Base-by-base conservation (phyloP, 352 stramenopile genomes). In the Elongisporangium prolatum region DNA sequence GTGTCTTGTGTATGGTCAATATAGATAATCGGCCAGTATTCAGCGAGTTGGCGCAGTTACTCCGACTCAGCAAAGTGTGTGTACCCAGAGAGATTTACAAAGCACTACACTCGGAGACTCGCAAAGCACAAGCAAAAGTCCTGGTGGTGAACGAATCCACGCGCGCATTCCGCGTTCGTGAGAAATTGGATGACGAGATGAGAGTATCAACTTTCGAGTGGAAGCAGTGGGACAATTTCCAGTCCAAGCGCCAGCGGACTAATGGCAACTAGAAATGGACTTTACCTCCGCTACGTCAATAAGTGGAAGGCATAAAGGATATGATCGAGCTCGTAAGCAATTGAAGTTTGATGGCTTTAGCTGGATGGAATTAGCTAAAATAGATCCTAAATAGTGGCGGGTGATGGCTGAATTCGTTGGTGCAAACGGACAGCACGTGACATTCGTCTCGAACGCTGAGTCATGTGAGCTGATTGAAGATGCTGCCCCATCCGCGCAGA, bases 1-100 rank as follows among this genome's bases (percentile, higher is more conserved):
- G 61, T 38, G 68, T 66, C n/a, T 49, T 84, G 9, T 68, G 72
- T 50, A 68, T 86, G 34, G 60, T 90, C 20, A 88, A 86, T 59
- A 48, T 25, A 20, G 63, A 72, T 55, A 71, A 86, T 47, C 49
- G 54, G n/a, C n/a, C 51, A 16, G 21, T 80, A 38, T 83, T 90
- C 34, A 28, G 50, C 8, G 76, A 85, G 11, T 60, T 86, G 21
- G 60, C 86, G 2, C 47, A 55, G 25, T 63, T 70, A 44, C 53
- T 79, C 16, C 75, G 69, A 11, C 57, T 60, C 24, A 55, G 60
- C 16, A 74, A 69, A 21, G 54, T 69, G 7, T 38, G 34, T 5
- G 51, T 86, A 1, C 75, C 80, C 10, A 59, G 52, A 25, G 58
- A 86, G 63, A 48, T 89, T 7, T 86, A 84, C 52, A 60, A 67